Evolutionary conservation across 371 early-diverging fungal species (phyloP), one percentile per base, ranked within the genome.

Genomic region (Mucor saturninus): DNA sequence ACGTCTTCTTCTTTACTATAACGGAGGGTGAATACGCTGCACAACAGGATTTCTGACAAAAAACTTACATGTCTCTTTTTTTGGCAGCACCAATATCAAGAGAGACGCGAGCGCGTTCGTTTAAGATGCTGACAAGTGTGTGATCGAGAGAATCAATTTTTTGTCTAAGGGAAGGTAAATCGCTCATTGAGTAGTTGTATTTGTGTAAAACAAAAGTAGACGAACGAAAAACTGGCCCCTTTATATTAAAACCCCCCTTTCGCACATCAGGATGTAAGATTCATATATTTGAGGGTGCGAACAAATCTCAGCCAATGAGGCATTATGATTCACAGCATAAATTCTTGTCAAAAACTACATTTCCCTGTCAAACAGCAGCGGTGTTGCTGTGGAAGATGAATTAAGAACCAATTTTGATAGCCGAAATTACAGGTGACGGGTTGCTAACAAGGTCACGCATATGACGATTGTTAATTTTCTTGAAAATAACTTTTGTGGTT

Each of bases 71-170:
- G 21, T 62, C 59, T 55, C 39, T 59, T 52, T 43, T 78, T 72
- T 95, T 94, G 32, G 90, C 91, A 11, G 86, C 83, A 4, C 93
- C 94, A 64, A 95, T 91, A 68, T 90, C 89, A 48, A 93, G 83
- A 29, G 93, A 91, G n/a, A 94, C 81, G 39, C 84, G 84, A 8
- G 95, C 94, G n/a, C 94, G 89, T 69, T 94, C 92, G 77, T 93
- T 95, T 15, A 94, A 83, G 37, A 94, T 75, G 30, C 84, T 75
- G 38, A 95, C 91, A 38, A 95, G 74, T 40, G 89, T 84, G 31
- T 83, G 76, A 74, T 94, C 94, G 29, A 95, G 76, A n/a, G 86
- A 79, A 65, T 93, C 92, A 51, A 95, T 92, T 62, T 88, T 81
- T 46, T 78, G 70, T 51, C 94, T 83, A 26, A 88, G 77, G 5